These are phyloP conservation scores for Monosiga brevicollis DNA, from an alignment of 78 protist genomes.

Conservation along the genomic window DNA sequence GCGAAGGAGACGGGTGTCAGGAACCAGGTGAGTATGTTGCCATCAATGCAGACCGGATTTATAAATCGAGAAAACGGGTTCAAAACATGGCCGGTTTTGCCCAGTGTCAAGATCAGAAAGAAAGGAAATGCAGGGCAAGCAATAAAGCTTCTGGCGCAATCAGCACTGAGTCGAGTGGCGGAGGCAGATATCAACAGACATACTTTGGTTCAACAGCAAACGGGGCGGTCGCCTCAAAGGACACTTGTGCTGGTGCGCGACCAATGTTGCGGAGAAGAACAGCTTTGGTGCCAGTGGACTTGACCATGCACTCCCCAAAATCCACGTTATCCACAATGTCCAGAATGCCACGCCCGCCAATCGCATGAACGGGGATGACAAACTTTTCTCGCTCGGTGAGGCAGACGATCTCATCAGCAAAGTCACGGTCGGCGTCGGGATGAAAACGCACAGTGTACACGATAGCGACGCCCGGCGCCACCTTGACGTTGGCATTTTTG, in stretches of 20 bases:
- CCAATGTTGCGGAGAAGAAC: constrained; percentile 52
- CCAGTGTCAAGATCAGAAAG: too few species aligned
- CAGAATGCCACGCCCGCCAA: constrained; percentile 44
- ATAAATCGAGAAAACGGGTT: too few species aligned
- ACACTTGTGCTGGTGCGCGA: neutral
- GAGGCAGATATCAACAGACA: too few species aligned
- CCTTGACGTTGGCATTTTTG: neutral
- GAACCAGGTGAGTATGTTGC: too few species aligned
- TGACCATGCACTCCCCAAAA: constrained; percentile 34
- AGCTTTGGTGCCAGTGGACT: neutral
- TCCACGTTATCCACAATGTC: constrained; percentile 25
- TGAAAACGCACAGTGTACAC: constrained; percentile 11
- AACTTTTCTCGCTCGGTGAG: constrained; percentile 58
- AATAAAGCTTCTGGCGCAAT: too few species aligned
- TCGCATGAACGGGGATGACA: constrained; percentile 40
- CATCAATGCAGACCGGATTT: too few species aligned
- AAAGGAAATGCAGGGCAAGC: too few species aligned
- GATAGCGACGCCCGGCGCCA: constrained; percentile 57
- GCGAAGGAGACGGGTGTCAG: too few species aligned
- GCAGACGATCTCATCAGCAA: constrained; percentile 28
- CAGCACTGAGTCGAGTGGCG: too few species aligned
- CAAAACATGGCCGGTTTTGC: too few species aligned
- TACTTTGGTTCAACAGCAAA: constrained; percentile 27
- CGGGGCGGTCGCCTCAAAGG: neutral
- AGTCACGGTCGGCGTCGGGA: constrained; percentile 34